phyloP scores from a whole-genome alignment of 805 yeast genomes.

The Candida stauntonica region DNA sequence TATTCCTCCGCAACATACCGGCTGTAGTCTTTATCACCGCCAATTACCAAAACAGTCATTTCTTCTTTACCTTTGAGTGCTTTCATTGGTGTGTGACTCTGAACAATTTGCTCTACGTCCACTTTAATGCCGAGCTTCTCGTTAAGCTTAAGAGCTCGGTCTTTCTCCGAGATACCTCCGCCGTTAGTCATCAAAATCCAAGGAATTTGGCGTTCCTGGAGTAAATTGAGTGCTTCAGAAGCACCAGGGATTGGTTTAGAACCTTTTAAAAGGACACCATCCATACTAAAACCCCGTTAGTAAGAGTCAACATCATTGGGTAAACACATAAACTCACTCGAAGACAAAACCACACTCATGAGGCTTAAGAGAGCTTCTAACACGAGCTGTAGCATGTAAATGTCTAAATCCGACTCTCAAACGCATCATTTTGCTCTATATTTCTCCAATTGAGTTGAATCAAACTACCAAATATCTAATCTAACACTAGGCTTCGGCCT shows the following conservation, averaged over 20 bases:
- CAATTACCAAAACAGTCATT: conserved; percentile 71
- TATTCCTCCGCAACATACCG: conserved; percentile 68
- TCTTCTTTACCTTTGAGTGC: conserved; percentile 46
- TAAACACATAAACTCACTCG: conserved; percentile 10
- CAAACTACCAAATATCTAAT: too few species aligned
- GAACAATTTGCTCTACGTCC: conserved; percentile 56
- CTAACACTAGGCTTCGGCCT: too few species aligned
- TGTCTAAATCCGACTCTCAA: not conserved
- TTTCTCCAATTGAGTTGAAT: too few species aligned
- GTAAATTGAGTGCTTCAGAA: conserved; percentile 47
- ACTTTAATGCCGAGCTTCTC: conserved; percentile 33
- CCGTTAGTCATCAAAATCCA: conserved; percentile 87
- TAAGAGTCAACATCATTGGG: not conserved
- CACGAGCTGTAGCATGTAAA: not conserved
- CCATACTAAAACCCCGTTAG: conserved; percentile 47
- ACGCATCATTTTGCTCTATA: not conserved
- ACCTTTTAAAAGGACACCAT: conserved; percentile 84
- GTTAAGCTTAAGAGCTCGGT: conserved; percentile 52
- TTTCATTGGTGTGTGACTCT: conserved; percentile 83
- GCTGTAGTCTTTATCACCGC: conserved; percentile 71
- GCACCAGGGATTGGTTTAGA: conserved; percentile 63
- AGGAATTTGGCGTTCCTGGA: conserved; percentile 57
- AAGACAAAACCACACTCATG: conserved; percentile 15
- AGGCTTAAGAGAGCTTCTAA: conserved; percentile 3
- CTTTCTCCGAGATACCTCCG: conserved; percentile 70